Conservation (phyloP, 2,329 filamentous ascomycete genomes). For the Thermochaetoides dissita region DNA sequence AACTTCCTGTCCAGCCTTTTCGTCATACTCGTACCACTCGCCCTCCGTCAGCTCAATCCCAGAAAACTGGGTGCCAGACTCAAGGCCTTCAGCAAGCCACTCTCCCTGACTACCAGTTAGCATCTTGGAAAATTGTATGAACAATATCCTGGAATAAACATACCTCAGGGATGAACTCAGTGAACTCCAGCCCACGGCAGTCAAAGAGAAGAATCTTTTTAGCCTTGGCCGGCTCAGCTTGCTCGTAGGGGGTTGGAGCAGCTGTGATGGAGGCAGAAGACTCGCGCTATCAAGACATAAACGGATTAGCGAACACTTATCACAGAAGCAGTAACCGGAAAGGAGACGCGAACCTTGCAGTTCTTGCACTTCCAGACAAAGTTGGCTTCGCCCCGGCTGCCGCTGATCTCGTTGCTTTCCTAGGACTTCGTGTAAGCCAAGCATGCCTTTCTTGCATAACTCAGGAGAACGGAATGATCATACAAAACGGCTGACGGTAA, state of each 20-base stretch:
- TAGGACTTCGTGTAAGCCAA: constrained; percentile 22
- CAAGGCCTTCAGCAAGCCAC: constrained; percentile 71
- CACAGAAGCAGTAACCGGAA: not conserved
- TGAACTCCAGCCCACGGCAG: constrained; percentile 85
- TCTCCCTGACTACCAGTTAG: constrained; percentile 48
- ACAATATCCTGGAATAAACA: constrained; percentile 25
- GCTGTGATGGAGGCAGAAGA: constrained; percentile 74
- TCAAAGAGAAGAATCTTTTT: constrained; percentile 82
- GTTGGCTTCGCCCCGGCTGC: constrained; percentile 88
- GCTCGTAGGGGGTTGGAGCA: constrained; percentile 57
- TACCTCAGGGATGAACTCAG: constrained; percentile 81
- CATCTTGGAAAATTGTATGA: not conserved
- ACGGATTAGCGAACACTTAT: not conserved
- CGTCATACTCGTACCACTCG: constrained; percentile 97
- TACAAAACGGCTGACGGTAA: constrained; percentile 82
- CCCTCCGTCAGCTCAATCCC: constrained; percentile 73
- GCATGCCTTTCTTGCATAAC: too few species aligned
- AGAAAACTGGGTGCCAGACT: constrained; percentile 70
- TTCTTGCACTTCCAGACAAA: constrained; percentile 99
- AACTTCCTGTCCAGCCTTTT: constrained; percentile 83
- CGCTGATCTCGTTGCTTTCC: constrained; percentile 83
- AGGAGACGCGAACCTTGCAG: constrained; percentile 48
- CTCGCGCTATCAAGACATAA: constrained; percentile 47
- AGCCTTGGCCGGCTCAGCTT: constrained; percentile 55
- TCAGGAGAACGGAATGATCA: constrained; percentile 19